These are phyloP conservation scores for Fraxinus albicans DNA, from an alignment of 305 asterid species.

Conservation along the genomic window DNA sequence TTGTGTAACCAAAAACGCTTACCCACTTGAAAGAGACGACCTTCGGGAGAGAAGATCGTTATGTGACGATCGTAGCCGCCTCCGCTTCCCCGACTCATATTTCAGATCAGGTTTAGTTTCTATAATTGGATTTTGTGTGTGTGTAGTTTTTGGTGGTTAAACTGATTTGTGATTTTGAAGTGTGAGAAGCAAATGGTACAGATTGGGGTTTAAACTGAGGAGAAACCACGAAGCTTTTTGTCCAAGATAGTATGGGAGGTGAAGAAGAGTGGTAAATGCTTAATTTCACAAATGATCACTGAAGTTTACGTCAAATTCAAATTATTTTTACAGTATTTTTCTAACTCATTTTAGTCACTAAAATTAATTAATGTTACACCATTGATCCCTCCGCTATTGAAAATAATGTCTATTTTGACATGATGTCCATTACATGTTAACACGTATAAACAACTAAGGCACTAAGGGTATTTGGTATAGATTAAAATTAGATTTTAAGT, in stretches of 20 bases:
- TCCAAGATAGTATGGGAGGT: constrained; percentile 29
- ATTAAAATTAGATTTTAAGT: no score
- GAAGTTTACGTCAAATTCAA: neutral
- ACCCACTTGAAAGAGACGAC: constrained; percentile 99
- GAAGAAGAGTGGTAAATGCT: neutral
- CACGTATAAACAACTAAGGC: neutral
- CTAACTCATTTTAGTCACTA: neutral
- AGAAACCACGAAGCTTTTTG: constrained; percentile 33
- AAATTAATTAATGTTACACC: neutral
- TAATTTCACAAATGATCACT: neutral
- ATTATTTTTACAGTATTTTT: neutral
- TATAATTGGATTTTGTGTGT: neutral
- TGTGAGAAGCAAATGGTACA: neutral
- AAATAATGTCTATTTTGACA: neutral
- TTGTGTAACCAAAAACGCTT: constrained; percentile 24
- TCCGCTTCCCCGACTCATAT: constrained; percentile 98
- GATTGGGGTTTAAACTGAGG: constrained; percentile 12
- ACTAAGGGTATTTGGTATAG: no score
- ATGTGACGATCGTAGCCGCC: constrained; percentile 99
- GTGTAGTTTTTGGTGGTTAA: neutral
- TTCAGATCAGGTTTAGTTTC: constrained; percentile 8
- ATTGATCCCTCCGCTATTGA: neutral
- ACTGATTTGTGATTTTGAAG: constrained; percentile 15
- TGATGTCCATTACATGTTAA: neutral
- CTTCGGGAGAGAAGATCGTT: constrained; percentile 99